phyloP scores from a whole-genome alignment of 192 early-diverging fungal species.

The Coemansia sp. region DNA sequence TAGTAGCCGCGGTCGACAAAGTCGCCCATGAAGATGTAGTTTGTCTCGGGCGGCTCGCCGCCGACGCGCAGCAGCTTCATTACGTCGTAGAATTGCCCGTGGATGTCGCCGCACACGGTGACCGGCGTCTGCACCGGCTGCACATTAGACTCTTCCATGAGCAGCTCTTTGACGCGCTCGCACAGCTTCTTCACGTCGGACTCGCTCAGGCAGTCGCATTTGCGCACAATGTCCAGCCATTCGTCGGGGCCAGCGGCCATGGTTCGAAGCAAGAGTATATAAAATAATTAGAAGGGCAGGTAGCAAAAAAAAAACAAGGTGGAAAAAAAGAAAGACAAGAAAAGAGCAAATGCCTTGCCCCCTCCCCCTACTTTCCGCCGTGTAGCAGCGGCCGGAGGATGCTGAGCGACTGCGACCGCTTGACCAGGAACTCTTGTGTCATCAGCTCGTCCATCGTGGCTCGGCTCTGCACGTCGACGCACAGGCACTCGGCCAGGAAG shows the following conservation, averaged over 20 bases:
- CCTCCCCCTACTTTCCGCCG: slow-evolving; percentile 15
- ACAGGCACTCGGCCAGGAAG: slow-evolving; percentile 83
- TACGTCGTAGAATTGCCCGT: slow-evolving; percentile 96
- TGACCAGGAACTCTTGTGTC: slow-evolving; percentile 60
- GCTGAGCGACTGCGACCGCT: slow-evolving; percentile 32
- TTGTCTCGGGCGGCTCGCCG: slow-evolving; percentile 93
- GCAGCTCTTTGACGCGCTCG: slow-evolving; percentile 95
- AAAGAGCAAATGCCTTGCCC: no score
- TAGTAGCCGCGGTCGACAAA: slow-evolving; percentile 97
- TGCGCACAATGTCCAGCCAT: slow-evolving; percentile 88
- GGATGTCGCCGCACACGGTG: slow-evolving; percentile 94
- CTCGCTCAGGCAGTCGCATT: slow-evolving; percentile 93
- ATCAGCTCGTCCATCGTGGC: slow-evolving; percentile 74
- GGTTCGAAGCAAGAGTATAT: not conserved
- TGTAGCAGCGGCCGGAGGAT: slow-evolving; percentile 33
- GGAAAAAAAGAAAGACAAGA: not conserved
- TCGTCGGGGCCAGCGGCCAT: slow-evolving; percentile 76
- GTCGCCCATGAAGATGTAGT: slow-evolving; percentile 97
- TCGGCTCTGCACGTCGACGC: slow-evolving; percentile 81
- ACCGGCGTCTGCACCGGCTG: slow-evolving; percentile 94
- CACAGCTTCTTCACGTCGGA: slow-evolving; percentile 95
- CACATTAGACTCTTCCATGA: slow-evolving; percentile 99
- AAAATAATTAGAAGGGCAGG: not conserved
- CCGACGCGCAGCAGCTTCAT: slow-evolving; percentile 91
- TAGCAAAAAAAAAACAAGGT: not conserved